phyloP scores from a whole-genome alignment of 352 stramenopile species.

The Aphanomyces euteiches region DNA sequence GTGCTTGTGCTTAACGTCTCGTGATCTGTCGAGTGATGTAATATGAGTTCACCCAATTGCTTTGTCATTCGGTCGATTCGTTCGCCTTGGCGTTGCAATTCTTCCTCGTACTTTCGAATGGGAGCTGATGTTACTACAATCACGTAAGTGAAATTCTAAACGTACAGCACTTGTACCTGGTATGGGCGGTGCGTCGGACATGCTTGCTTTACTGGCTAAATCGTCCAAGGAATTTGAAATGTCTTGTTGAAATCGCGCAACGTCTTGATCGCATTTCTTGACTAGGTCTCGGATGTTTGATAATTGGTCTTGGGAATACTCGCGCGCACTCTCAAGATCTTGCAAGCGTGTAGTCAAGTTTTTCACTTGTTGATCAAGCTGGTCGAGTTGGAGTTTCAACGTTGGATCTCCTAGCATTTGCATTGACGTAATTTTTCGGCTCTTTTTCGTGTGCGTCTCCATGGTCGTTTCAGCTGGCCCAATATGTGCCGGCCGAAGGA shows the following conservation, averaged over 20 bases:
- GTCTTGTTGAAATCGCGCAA: slow-evolving; percentile 4
- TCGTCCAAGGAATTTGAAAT: slow-evolving; percentile 14
- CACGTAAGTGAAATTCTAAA: neutral
- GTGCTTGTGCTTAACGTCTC: neutral
- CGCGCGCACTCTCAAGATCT: neutral
- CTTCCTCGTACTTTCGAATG: slow-evolving; percentile 4
- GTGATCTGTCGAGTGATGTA: neutral
- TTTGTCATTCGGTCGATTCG: slow-evolving; percentile 18
- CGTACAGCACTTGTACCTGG: neutral
- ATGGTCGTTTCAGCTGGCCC: slow-evolving; percentile 13
- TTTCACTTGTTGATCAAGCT: slow-evolving; percentile 15
- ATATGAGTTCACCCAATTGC: neutral
- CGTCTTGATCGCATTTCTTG: slow-evolving; percentile 13
- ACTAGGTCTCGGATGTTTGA: neutral
- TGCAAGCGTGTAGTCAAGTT: neutral
- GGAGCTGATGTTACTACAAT: neutral
- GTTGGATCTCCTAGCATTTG: slow-evolving; percentile 2
- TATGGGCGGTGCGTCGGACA: neutral
- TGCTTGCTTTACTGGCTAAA: neutral
- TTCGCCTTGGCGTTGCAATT: neutral
- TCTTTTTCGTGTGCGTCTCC: neutral
- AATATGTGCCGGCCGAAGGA: neutral
- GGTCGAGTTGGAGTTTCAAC: slow-evolving; percentile 4
- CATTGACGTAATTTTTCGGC: neutral
- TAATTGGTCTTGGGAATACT: neutral